phyloP scores from a whole-genome alignment of 139 green algal species.

The Micromonas commoda region DNA sequence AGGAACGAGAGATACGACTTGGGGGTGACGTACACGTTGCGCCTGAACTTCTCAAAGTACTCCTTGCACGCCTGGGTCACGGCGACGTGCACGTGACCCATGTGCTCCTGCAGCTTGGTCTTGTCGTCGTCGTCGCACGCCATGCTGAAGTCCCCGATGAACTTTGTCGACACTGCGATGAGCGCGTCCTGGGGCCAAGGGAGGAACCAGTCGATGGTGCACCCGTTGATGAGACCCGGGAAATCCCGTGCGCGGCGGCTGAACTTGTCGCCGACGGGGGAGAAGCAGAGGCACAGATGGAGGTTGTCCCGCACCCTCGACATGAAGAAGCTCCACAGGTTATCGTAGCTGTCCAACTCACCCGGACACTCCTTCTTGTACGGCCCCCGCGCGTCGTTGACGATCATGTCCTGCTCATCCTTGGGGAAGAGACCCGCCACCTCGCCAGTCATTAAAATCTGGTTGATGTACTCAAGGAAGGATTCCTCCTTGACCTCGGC shows the following conservation, averaged over 20 bases:
- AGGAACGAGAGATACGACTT: constrained; percentile 86
- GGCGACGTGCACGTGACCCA: constrained; percentile 69
- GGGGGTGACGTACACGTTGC: constrained; percentile 79
- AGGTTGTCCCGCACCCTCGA: constrained; percentile 69
- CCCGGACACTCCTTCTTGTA: constrained; percentile 55
- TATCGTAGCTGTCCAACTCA: constrained; percentile 56
- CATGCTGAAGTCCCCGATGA: constrained; percentile 59
- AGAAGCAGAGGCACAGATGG: constrained; percentile 74
- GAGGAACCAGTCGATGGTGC: constrained; percentile 86
- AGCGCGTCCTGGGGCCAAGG: constrained; percentile 78
- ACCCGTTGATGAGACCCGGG: constrained; percentile 79
- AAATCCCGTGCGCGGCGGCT: constrained; percentile 72
- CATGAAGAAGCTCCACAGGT: constrained; percentile 66
- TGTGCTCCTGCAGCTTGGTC: constrained; percentile 71
- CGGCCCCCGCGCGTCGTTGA: constrained; percentile 46
- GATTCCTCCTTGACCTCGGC: constrained; percentile 70
- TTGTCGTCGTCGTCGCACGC: constrained; percentile 54
- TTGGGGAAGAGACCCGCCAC: constrained; percentile 76
- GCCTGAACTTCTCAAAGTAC: constrained; percentile 60
- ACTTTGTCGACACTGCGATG: constrained; percentile 68
- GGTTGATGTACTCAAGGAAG: constrained; percentile 83
- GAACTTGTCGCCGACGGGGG: constrained; percentile 64
- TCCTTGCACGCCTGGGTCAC: constrained; percentile 60
- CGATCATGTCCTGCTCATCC: constrained; percentile 63
- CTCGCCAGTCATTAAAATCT: constrained; percentile 77